Conservation (phyloP, 768 basidiomycete species). For the Tulasnella sp. region DNA sequence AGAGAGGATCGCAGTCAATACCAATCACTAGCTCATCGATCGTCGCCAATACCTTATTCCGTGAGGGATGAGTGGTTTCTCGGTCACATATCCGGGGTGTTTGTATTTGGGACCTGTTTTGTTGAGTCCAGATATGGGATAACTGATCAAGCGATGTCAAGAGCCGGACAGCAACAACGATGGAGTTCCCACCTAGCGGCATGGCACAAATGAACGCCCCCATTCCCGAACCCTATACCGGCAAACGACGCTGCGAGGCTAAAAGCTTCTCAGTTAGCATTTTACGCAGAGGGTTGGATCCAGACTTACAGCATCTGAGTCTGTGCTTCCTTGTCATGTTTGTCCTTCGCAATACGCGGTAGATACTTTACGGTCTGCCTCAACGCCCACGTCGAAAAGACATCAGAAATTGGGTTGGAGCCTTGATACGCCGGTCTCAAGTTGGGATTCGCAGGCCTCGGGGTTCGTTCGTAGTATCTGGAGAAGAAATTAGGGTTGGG, state of each 20-base stretch:
- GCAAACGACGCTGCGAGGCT: slow-evolving; percentile 89
- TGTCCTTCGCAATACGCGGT: slow-evolving; percentile 71
- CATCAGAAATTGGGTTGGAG: slow-evolving; percentile 87
- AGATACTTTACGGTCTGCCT: slow-evolving; percentile 79
- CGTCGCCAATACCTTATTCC: slow-evolving; percentile 48
- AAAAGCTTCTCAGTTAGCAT: background rate
- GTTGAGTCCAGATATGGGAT: slow-evolving; percentile 82
- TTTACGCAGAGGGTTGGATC: background rate
- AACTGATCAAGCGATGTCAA: slow-evolving; percentile 14
- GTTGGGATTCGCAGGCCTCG: slow-evolving; percentile 82
- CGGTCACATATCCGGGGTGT: slow-evolving; percentile 78
- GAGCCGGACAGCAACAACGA: background rate
- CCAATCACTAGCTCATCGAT: background rate
- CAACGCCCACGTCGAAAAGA: slow-evolving; percentile 88
- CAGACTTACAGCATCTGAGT: slow-evolving; percentile 72
- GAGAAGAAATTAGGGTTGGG: no score
- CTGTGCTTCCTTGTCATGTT: slow-evolving; percentile 68
- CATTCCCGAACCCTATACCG: slow-evolving; percentile 90
- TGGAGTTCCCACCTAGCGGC: slow-evolving; percentile 55
- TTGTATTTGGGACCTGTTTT: slow-evolving; percentile 88
- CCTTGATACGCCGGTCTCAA: slow-evolving; percentile 88
- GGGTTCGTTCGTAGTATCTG: slow-evolving; percentile 82
- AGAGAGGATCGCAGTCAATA: slow-evolving; percentile 10
- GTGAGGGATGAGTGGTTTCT: slow-evolving; percentile 85
- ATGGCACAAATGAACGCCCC: slow-evolving; percentile 82